phyloP scores from a whole-genome alignment of 108 stramenopile genomes.

The Seminavis robusta region DNA sequence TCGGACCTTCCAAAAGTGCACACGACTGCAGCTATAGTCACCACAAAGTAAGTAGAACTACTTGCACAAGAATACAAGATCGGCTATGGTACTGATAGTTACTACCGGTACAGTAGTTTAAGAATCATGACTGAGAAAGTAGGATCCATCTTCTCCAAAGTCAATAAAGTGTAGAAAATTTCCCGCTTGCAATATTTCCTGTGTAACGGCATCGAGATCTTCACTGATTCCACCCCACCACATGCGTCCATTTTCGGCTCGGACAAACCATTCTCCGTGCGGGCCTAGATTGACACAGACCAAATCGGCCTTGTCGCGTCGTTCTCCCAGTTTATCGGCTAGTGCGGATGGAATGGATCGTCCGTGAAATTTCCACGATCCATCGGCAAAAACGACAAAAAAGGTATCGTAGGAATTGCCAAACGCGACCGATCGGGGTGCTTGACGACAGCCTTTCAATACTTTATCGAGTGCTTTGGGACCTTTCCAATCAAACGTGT shows the following conservation, averaged over 20 bases:
- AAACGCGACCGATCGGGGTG: conserved; percentile 62
- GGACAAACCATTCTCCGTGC: conserved; percentile 70
- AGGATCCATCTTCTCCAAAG: conserved; percentile 72
- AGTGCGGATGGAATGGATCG: conserved; percentile 51
- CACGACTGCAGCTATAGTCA: too few relatives aligned
- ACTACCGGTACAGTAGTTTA: too few relatives aligned
- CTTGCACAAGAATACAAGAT: too few relatives aligned
- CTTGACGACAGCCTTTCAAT: conserved; percentile 37
- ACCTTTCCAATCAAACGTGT: conserved; percentile 52
- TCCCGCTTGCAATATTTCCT: conserved; percentile 41
- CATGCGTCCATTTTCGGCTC: conserved; percentile 66
- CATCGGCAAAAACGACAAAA: conserved; percentile 70
- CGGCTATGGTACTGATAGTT: too few relatives aligned
- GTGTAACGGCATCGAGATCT: conserved; percentile 49
- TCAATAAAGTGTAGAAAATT: conserved; percentile 55
- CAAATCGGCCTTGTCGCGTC: conserved; percentile 57
- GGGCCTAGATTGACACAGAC: conserved; percentile 65
- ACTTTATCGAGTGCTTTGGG: conserved; percentile 49
- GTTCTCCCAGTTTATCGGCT: conserved; percentile 45
- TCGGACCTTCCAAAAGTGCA: too few relatives aligned
- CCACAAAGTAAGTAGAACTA: too few relatives aligned
- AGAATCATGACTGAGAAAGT: conserved; percentile 63
- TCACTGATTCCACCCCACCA: conserved; percentile 77
- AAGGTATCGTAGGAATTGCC: conserved; percentile 62
- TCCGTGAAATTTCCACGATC: conserved; percentile 73